These are phyloP conservation scores for Paecilomyces variotii DNA, from an alignment of 2,329 filamentous ascomycete species.

Conservation along the genomic window DNA sequence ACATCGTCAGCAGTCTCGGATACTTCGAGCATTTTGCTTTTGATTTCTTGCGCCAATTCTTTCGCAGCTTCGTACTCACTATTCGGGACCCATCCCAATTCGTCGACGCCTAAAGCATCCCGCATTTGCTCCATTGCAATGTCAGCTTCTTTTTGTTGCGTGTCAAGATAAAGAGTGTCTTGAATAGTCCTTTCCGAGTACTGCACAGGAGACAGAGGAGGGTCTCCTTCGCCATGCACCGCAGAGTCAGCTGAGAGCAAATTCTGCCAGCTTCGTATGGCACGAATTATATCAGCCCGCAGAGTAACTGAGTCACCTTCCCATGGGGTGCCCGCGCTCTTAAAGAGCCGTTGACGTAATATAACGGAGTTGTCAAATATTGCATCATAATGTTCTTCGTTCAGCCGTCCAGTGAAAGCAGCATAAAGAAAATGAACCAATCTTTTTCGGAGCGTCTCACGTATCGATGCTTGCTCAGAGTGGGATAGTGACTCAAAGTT, in stretches of 20 bases:
- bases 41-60: slow-evolving; percentile 8
- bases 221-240: neutral
- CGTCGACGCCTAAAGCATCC: slow-evolving; percentile 12
- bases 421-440: neutral
- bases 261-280: neutral
- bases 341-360: neutral
- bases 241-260: neutral
- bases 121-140: slow-evolving; percentile 11
- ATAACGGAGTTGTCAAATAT: neutral
- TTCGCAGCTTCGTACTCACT: slow-evolving; percentile 13
- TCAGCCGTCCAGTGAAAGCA: neutral
- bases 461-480: too few species aligned
- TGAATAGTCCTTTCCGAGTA: neutral
- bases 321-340: neutral
- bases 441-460: too few species aligned
- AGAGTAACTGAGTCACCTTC: neutral
- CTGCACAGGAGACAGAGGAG: neutral
- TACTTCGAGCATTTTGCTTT: slow-evolving; percentile 11
- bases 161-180: neutral
- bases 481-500: neutral
- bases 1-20: too few species aligned
- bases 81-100: slow-evolving; percentile 17
- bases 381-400: neutral
- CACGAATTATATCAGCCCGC: neutral
- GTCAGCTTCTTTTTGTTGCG: slow-evolving; percentile 12